Evolutionary conservation across 176 grass and related monocot species (phyloP).

Genomic region (Paspalum notatum): DNA sequence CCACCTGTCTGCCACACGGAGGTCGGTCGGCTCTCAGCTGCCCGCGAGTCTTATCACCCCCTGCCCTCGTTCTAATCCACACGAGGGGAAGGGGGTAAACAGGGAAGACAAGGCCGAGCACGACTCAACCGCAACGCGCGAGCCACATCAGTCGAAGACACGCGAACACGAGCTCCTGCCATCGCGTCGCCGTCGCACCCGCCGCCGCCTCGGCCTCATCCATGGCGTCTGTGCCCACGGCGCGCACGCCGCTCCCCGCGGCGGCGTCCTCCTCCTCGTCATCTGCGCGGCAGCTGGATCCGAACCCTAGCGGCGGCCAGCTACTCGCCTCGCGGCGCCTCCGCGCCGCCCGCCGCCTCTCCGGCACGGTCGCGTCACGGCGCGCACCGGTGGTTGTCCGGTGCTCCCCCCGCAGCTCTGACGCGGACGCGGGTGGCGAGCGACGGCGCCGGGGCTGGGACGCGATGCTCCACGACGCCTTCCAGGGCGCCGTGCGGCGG

Average conservation of each 20-base stretch:
- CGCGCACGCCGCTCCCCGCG: slow-evolving; percentile 46
- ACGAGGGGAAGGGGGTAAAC: too few species aligned
- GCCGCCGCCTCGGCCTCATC: not conserved
- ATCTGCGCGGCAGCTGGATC: slow-evolving; percentile 34
- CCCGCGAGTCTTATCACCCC: slow-evolving; percentile 37
- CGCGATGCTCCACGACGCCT: slow-evolving; percentile 63
- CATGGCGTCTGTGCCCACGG: slow-evolving; percentile 58
- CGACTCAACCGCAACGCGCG: slow-evolving; percentile 33
- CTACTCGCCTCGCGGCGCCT: slow-evolving; percentile 47
- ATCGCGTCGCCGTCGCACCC: slow-evolving; percentile 14
- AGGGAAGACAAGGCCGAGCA: slow-evolving; percentile 1
- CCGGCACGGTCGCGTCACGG: slow-evolving; percentile 23
- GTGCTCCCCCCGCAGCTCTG: slow-evolving; percentile 31
- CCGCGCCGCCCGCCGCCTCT: slow-evolving; percentile 39
- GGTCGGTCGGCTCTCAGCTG: not conserved
- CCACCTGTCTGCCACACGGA: slow-evolving; percentile 42
- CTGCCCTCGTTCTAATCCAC: slow-evolving; percentile 44
- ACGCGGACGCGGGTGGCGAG: slow-evolving; percentile 41
- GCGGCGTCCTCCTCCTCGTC: not conserved
- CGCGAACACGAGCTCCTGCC: slow-evolving; percentile 5
- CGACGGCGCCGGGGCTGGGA: slow-evolving; percentile 64
- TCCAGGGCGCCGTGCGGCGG: slow-evolving; percentile 59
- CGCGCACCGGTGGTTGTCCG: slow-evolving; percentile 2
- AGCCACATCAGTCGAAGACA: slow-evolving; percentile 1
- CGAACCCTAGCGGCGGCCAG: slow-evolving; percentile 43